These are phyloP conservation scores for Lentithecium fluviatile DNA, from an alignment of 495 filamentous ascomycete species.

Conservation along the genomic window DNA sequence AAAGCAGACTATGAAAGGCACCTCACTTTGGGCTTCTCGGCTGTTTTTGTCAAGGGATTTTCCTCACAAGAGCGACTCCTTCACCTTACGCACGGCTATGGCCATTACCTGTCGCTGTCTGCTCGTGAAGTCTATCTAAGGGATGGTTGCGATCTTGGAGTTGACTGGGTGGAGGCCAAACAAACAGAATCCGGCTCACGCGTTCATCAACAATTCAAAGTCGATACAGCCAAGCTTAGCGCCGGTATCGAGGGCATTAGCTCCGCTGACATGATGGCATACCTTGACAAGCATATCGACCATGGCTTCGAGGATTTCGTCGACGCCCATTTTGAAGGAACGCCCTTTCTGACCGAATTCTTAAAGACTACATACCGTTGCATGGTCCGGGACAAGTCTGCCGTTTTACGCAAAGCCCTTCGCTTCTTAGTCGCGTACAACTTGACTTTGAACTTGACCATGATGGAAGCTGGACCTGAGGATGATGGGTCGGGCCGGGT, in stretches of 20 bases:
- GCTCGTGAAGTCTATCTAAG: constrained; percentile 87
- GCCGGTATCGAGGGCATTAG: constrained; percentile 83
- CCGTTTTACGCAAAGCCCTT: constrained; percentile 85
- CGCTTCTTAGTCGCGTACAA: constrained; percentile 93
- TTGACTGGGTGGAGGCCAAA: constrained; percentile 93
- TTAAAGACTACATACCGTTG: constrained; percentile 90
- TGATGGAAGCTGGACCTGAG: constrained; percentile 79
- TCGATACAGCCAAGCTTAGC: constrained; percentile 79
- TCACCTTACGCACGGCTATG: constrained; percentile 72
- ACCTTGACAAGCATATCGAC: constrained; percentile 89
- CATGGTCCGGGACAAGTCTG: constrained; percentile 75
- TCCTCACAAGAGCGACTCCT: constrained; percentile 66
- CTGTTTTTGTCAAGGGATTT: constrained; percentile 91
- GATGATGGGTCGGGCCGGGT: constrained; percentile 72
- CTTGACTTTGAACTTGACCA: constrained; percentile 83
- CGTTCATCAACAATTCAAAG: constrained; percentile 71
- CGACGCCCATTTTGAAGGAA: constrained; percentile 91
- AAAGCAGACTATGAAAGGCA: constrained; percentile 92
- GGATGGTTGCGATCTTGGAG: constrained; percentile 84
- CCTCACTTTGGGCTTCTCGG: constrained; percentile 76
- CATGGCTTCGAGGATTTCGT: constrained; percentile 86
- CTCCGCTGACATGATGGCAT: constrained; percentile 72
- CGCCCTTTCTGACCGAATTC: constrained; percentile 86
- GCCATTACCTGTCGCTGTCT: constrained; percentile 79
- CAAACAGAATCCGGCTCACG: too few relatives aligned